Evolutionary conservation across 176 grass and related monocot genomes (phyloP).

Genomic region (Musa troglodytarum): DNA sequence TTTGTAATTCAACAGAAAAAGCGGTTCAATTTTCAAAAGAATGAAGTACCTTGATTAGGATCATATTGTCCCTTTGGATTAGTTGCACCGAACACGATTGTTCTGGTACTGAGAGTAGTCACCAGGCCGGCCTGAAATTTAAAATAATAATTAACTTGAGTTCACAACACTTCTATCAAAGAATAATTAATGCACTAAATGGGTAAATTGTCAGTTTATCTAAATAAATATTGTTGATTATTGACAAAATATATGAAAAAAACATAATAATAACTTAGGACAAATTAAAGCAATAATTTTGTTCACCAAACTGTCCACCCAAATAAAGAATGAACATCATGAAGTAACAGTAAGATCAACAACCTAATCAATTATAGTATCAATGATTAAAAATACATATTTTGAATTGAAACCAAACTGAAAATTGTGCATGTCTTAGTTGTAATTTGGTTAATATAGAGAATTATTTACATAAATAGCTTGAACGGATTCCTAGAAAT

Average conservation of each 20-base stretch:
- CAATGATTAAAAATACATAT: no score
- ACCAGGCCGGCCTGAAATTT: conserved; percentile 78
- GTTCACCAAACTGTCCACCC: no score
- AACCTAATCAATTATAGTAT: no score
- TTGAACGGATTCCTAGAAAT: background rate
- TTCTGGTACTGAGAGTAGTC: conserved; percentile 84
- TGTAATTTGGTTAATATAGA: no score
- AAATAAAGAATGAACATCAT: no score
- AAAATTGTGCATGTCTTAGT: no score
- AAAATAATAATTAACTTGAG: conserved; percentile 3
- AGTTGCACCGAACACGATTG: conserved; percentile 79
- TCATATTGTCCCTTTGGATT: conserved; percentile 97
- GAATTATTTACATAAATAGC: no score
- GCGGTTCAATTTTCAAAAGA: conserved; percentile 14
- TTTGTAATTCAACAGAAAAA: background rate
- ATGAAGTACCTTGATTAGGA: conserved; percentile 59
- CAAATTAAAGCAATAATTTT: no score
- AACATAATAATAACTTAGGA: no score
- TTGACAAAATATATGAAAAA: no score
- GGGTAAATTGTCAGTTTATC: background rate
- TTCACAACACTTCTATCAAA: background rate
- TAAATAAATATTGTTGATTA: background rate
- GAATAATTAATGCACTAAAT: background rate
- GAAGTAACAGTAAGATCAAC: no score
- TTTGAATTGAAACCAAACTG: no score